Conservation (phyloP, 1,284 basidiomycete genomes). For the Ganoderma boninense region DNA sequence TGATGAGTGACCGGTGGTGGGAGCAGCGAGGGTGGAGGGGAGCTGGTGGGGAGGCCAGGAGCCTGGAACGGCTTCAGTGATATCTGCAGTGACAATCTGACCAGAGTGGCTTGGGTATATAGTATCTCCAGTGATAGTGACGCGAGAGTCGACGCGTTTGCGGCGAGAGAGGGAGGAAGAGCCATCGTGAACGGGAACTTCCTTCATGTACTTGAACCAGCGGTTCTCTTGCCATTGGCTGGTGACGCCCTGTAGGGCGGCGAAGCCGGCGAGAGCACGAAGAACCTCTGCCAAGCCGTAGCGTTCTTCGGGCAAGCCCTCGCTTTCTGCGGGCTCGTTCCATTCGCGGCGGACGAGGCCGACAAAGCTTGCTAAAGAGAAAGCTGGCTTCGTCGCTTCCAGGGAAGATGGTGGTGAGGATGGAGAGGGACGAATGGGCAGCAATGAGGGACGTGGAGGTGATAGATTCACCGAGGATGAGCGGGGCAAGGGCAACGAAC, state of each 20-base stretch:
- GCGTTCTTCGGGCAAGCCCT: constrained; percentile 63
- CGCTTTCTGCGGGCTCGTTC: constrained; percentile 60
- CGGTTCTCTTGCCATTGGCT: constrained; percentile 77
- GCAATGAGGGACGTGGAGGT: constrained; percentile 78
- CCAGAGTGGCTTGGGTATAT: constrained; percentile 68
- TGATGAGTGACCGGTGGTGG: background rate
- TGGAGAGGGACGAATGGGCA: constrained; percentile 76
- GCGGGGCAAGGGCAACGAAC: constrained; percentile 73
- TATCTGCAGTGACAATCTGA: constrained; percentile 77
- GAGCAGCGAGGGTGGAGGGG: constrained; percentile 16
- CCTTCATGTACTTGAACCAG: constrained; percentile 71
- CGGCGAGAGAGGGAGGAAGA: constrained; percentile 30
- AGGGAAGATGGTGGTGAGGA: constrained; percentile 75
- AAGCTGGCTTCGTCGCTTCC: constrained; percentile 81
- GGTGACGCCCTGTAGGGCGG: constrained; percentile 79
- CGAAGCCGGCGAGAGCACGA: constrained; percentile 78
- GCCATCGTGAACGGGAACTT: constrained; percentile 68
- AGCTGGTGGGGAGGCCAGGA: constrained; percentile 36
- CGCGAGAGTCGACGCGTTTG: constrained; percentile 50
- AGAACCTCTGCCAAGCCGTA: constrained; percentile 71
- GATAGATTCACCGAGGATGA: constrained; percentile 76
- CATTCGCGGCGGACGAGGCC: constrained; percentile 75
- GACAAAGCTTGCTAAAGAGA: constrained; percentile 81
- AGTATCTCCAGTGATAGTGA: constrained; percentile 74
- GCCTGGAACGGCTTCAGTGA: constrained; percentile 59